phyloP scores from a whole-genome alignment of 495 filamentous ascomycete genomes.

The Chaetomium fimeti region DNA sequence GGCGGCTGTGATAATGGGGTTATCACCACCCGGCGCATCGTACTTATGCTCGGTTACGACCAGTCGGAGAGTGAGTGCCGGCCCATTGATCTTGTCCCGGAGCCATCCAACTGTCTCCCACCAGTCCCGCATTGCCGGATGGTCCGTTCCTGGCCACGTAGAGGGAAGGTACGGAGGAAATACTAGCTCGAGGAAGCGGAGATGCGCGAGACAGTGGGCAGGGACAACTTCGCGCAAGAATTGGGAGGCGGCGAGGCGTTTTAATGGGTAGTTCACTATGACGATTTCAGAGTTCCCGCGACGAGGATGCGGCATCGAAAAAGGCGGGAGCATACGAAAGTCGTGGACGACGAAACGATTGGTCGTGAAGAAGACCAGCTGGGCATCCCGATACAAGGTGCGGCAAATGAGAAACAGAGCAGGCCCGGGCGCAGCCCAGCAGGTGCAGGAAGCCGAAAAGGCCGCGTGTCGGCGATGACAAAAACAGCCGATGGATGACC shows the following conservation, averaged over 20 bases:
- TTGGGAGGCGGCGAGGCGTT: slow-evolving; percentile 6
- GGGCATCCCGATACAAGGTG: slow-evolving; percentile 6
- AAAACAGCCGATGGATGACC: slow-evolving; percentile 16
- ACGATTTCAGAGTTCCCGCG: too few species aligned
- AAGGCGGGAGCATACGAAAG: background rate
- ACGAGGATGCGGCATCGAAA: background rate
- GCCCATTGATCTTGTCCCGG: slow-evolving; percentile 8
- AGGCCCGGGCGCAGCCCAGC: slow-evolving; percentile 14
- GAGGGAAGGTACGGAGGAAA: slow-evolving; percentile 9
- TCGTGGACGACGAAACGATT: slow-evolving; percentile 22
- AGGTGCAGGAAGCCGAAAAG: slow-evolving; percentile 14
- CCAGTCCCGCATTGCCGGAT: slow-evolving; percentile 15
- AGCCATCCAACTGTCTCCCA: slow-evolving; percentile 14
- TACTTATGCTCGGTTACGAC: too few species aligned
- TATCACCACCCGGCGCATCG: background rate
- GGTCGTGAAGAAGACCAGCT: slow-evolving; percentile 18
- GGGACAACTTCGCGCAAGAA: slow-evolving; percentile 14
- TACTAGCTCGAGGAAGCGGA: slow-evolving; percentile 18
- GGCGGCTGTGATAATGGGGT: background rate
- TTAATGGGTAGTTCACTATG: background rate
- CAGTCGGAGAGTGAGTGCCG: slow-evolving; percentile 9
- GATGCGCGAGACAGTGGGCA: slow-evolving; percentile 7
- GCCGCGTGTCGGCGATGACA: slow-evolving; percentile 14
- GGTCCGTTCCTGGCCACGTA: slow-evolving; percentile 1
- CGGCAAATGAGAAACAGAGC: slow-evolving; percentile 16